Evolutionary conservation across 495 filamentous ascomycete genomes (phyloP).

Genomic region (Aspergillus heteromorphus): DNA sequence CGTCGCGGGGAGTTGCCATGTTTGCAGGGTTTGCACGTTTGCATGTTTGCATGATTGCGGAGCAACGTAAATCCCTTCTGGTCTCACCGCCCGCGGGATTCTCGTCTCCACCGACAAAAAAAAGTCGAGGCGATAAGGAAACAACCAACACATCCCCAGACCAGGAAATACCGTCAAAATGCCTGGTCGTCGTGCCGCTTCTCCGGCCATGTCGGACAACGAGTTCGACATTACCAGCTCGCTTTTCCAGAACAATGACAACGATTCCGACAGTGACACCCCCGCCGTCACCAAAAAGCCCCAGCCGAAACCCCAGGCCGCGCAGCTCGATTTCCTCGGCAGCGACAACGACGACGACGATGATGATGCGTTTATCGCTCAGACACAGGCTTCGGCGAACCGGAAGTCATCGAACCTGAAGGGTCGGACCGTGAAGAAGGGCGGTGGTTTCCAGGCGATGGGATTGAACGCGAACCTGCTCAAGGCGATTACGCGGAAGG

Average conservation of each 20-base stretch:
- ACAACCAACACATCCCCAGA: not conserved
- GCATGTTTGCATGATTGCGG: too few species aligned
- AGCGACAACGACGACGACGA: constrained; percentile 54
- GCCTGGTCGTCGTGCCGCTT: constrained; percentile 61
- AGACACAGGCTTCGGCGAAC: constrained; percentile 76
- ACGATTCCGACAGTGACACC: constrained; percentile 47
- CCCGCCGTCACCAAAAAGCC: constrained; percentile 16
- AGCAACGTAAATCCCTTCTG: constrained; percentile 19
- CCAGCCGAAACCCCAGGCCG: constrained; percentile 32
- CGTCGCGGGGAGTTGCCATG: constrained; percentile 33
- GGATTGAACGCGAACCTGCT: constrained; percentile 78
- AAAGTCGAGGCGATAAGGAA: constrained; percentile 10
- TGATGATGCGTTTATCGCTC: constrained; percentile 86
- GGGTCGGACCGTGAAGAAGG: constrained; percentile 82
- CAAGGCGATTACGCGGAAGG: constrained; percentile 86
- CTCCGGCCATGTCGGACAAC: constrained; percentile 80
- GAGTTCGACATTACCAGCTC: constrained; percentile 84
- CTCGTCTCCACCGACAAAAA: constrained; percentile 18
- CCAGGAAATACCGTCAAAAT: constrained; percentile 25
- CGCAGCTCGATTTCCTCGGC: constrained; percentile 41
- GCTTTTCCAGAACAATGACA: constrained; percentile 61
- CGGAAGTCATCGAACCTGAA: constrained; percentile 77
- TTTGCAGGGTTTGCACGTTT: constrained; percentile 33
- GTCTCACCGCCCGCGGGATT: constrained; percentile 33
- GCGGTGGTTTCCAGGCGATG: constrained; percentile 96